phyloP scores from a whole-genome alignment of 2,329 filamentous ascomycete genomes.

The Torrubiella hemipterigena region DNA sequence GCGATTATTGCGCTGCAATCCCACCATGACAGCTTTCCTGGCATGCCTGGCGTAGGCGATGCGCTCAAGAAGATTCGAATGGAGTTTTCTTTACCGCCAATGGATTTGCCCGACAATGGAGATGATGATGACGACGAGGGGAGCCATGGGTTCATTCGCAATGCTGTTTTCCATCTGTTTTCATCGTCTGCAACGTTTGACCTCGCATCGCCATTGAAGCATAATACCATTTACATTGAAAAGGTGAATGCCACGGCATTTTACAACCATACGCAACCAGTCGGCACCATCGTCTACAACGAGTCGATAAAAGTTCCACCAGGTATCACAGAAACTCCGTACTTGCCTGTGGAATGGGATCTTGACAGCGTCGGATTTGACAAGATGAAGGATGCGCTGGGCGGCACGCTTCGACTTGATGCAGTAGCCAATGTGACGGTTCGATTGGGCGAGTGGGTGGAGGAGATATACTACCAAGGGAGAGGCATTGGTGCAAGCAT shows the following conservation, averaged over 20 bases:
- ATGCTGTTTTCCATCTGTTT: constrained; percentile 76
- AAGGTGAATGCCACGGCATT: constrained; percentile 73
- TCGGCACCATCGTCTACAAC: constrained; percentile 68
- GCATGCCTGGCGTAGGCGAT: constrained; percentile 57
- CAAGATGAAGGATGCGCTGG: constrained; percentile 66
- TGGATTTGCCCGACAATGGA: constrained; percentile 43
- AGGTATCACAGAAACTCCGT: constrained; percentile 59
- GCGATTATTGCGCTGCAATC: constrained; percentile 64
- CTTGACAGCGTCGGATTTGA: constrained; percentile 71
- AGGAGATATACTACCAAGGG: constrained; percentile 59
- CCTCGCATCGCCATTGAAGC: constrained; percentile 63
- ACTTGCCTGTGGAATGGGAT: constrained; percentile 72
- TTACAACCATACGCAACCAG: constrained; percentile 66
- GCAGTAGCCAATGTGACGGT: constrained; percentile 67
- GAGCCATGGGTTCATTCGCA: constrained; percentile 61
- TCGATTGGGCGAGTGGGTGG: constrained; percentile 61
- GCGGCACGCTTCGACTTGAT: constrained; percentile 67
- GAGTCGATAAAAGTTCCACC: constrained; percentile 67
- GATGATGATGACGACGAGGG: constrained; percentile 23
- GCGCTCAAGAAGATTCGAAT: constrained; percentile 62
- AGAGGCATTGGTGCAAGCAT: constrained; percentile 63
- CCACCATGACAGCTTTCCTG: constrained; percentile 61
- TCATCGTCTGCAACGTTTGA: constrained; percentile 79
- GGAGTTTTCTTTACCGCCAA: constrained; percentile 57
- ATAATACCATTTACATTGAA: constrained; percentile 66